Evolutionary conservation across 2,329 filamentous ascomycete species (phyloP), one percentile per base, ranked within the genome.

Genomic region (Fusarium aywerte): DNA sequence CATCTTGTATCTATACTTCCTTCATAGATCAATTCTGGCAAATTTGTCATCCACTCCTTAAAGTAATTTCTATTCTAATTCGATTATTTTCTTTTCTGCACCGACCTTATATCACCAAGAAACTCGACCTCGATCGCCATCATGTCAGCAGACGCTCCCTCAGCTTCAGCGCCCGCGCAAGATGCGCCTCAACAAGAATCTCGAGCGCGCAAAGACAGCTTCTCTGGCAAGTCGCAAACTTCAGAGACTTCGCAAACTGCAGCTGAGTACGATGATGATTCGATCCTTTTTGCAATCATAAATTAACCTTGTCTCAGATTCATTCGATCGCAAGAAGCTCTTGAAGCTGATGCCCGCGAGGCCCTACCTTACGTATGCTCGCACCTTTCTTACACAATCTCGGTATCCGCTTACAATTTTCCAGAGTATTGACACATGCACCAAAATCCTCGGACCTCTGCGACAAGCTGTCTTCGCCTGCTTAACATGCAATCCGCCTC

Each of bases 281-380:
- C 1, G 1, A 5, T 4, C 10, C 2, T 16, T 20, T 4, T 1
- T 13, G 5, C 4, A 38, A 21, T 42, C 15, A 43, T 25, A 2
- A 32, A 7, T 44, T 68, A 18, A 66, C 29, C 10, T n/a, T 40
- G 51, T 8, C 11, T 7, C 56, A 95, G 92, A 27, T 98, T 96
- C 76, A 93, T 99, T 70, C 89, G 92, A 72, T 89, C 89, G 55
- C 96, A 99, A 77, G 89, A 97, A 75, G 89, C 90, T 70, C 89
- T 99, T 52, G 96, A 99, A 80, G 92, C 92, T 20, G 96, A 99
- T 80, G 96, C 96, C 44, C 93, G 94, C 72, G 95, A 99, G 83
- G 92, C 92, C 63, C 86, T 99, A 8, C 96, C 96, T 69, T 99
- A 97, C 77, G 93, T 96, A 81, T 74, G 88, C 35, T 73, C n/a